A percentile compares a stretch with the other conserved stretches of the same genome.
phyloP scores from a whole-genome alignment of 306 rosid genomes.

The Malus orientalis region DNA sequence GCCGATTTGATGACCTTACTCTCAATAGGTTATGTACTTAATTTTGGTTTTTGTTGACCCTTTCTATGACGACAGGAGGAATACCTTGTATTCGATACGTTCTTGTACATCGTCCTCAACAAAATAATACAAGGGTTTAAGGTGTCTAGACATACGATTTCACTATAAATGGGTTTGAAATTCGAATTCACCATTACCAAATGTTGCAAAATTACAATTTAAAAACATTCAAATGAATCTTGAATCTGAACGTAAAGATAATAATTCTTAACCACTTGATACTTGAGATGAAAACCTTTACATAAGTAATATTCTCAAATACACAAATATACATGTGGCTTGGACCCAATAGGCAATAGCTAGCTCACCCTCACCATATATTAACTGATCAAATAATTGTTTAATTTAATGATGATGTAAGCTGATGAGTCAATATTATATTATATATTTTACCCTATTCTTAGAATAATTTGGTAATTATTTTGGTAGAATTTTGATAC shows the following conservation, averaged over 20 bases:
- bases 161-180: neutral
- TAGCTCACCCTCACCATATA: too few relatives aligned
- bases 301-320: too few relatives aligned
- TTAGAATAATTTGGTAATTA: too few relatives aligned
- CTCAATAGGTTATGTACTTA: neutral
- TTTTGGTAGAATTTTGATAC: too few relatives aligned
- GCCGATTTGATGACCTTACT: neutral
- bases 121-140: too few relatives aligned
- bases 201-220: neutral
- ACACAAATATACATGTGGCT: too few relatives aligned
- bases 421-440: too few relatives aligned
- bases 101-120: too few relatives aligned
- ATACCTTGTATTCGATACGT: too few relatives aligned
- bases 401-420: neutral
- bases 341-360: neutral
- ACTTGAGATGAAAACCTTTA: neutral
- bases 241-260: neutral
- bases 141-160: too few relatives aligned
- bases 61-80: too few relatives aligned
- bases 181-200: neutral
- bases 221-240: neutral
- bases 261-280: neutral
- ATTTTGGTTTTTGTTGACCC: neutral
- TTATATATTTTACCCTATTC: too few relatives aligned
- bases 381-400: neutral